These are phyloP conservation scores for Phytophthora ohioensis DNA, from an alignment of 352 stramenopile genomes.

Conservation along the genomic window DNA sequence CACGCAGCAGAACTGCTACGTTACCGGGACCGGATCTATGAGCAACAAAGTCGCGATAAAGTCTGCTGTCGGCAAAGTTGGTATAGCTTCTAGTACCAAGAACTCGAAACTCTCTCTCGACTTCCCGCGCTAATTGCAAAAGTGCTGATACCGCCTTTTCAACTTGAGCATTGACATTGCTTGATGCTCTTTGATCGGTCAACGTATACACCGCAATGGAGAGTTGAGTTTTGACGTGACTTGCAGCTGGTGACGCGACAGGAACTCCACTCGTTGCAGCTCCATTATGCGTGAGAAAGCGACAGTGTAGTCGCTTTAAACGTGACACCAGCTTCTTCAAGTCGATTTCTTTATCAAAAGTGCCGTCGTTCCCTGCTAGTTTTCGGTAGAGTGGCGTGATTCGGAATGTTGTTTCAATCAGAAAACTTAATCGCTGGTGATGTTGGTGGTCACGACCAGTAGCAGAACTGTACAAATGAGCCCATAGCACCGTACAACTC, in stretches of 20 bases:
- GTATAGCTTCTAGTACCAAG: conserved; percentile 56
- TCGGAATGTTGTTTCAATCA: conserved; percentile 65
- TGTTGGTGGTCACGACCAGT: conserved; percentile 33
- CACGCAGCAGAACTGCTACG: conserved; percentile 52
- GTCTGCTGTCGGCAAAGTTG: conserved; percentile 51
- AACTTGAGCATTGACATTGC: conserved; percentile 2
- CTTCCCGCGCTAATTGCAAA: conserved; percentile 45
- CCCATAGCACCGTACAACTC: conserved; percentile 78
- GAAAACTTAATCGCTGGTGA: conserved; percentile 65
- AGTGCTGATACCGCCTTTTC: conserved; percentile 33
- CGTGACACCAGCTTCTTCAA: conserved; percentile 11
- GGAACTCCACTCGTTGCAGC: conserved; percentile 23
- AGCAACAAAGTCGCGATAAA: conserved; percentile 63
- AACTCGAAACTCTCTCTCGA: conserved; percentile 56
- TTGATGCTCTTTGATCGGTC: conserved; percentile 7
- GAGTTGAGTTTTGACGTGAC: conserved; percentile 31
- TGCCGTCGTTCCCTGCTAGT: conserved; percentile 1
- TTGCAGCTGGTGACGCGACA: conserved; percentile 28
- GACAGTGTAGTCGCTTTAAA: conserved; percentile 19
- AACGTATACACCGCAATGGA: conserved; percentile 24
- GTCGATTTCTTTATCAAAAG: conserved; percentile 2
- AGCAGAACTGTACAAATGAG: conserved; percentile 63
- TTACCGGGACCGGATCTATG: conserved; percentile 23
- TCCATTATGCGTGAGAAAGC: conserved; percentile 29
- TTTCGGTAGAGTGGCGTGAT: conserved; percentile 50